Evolutionary conservation across 2,329 filamentous ascomycete species (phyloP).

Genomic region (Ophiobolus disseminans): DNA sequence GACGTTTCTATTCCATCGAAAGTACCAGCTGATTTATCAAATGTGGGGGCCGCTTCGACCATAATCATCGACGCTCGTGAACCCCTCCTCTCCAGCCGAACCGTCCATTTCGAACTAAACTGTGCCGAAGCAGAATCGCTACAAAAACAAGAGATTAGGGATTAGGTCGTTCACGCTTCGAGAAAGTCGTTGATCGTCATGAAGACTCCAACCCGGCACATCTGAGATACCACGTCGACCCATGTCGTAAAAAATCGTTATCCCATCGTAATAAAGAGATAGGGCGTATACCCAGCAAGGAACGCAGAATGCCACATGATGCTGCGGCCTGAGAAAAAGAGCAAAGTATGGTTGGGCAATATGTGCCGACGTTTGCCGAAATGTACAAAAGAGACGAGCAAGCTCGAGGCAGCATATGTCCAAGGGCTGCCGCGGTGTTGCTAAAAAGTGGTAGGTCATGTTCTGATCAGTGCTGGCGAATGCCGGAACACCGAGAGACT

Average conservation of each 20-base stretch:
- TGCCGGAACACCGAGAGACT: slow-evolving; percentile 3
- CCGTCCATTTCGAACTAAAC: slow-evolving; percentile 7
- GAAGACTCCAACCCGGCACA: slow-evolving; percentile 16
- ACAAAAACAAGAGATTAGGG: slow-evolving; percentile 25
- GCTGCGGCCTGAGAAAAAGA: slow-evolving; percentile 21
- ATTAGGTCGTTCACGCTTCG: slow-evolving; percentile 29
- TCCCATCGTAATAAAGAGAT: slow-evolving; percentile 35
- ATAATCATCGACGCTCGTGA: slow-evolving; percentile 4
- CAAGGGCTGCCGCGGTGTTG: not conserved
- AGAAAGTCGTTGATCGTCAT: slow-evolving; percentile 30
- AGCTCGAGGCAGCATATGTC: slow-evolving; percentile 10
- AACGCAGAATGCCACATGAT: slow-evolving; percentile 24
- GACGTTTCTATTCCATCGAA: slow-evolving; percentile 12
- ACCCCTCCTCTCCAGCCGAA: slow-evolving; percentile 10
- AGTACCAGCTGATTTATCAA: slow-evolving; percentile 22
- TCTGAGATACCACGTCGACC: slow-evolving; percentile 17
- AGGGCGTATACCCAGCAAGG: slow-evolving; percentile 15
- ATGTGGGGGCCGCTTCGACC: slow-evolving; percentile 9
- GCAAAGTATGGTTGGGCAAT: slow-evolving; percentile 26
- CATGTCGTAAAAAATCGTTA: slow-evolving; percentile 33
- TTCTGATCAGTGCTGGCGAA: not conserved
- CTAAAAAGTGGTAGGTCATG: not conserved
- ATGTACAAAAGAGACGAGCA: slow-evolving; percentile 34
- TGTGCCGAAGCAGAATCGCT: slow-evolving; percentile 23
- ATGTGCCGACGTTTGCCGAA: slow-evolving; percentile 27